Evolutionary conservation across 768 basidiomycete species (phyloP).

Genomic region (Hemileccinum impolitum): DNA sequence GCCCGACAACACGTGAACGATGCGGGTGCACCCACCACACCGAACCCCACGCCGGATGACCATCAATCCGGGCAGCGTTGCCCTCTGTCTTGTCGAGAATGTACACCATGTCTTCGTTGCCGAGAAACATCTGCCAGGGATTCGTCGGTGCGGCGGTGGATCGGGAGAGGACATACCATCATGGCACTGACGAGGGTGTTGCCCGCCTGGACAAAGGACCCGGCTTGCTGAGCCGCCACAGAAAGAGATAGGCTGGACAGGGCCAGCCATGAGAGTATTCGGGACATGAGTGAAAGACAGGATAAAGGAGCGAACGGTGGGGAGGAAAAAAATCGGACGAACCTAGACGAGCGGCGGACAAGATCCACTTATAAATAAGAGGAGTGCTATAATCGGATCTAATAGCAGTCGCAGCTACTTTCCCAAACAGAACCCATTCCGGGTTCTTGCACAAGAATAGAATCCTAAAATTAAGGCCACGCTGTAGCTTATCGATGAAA

Average conservation of each 20-base stretch:
- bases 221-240: conserved; percentile 10
- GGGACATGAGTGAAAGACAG: conserved; percentile 7
- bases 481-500: too few relatives aligned
- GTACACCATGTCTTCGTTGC: conserved; percentile 77
- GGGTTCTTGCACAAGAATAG: too few relatives aligned
- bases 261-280: conserved; percentile 4
- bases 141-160: not conserved
- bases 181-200: conserved; percentile 45
- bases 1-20: not conserved
- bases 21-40: conserved; percentile 44
- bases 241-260: conserved; percentile 5
- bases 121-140: conserved; percentile 64
- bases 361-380: too few relatives aligned
- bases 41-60: conserved; percentile 72
- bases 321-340: too few relatives aligned
- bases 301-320: conserved; percentile 2
- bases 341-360: too few relatives aligned
- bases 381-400: too few relatives aligned
- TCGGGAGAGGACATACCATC: conserved; percentile 39
- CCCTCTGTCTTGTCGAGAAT: conserved; percentile 86
- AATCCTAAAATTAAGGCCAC: too few relatives aligned
- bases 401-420: too few relatives aligned
- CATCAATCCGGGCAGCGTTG: conserved; percentile 60
- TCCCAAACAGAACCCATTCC: too few relatives aligned
- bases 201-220: conserved; percentile 20